Base-by-base conservation (phyloP, 495 filamentous ascomycete genomes). In the Cercophora scortea region DNA sequence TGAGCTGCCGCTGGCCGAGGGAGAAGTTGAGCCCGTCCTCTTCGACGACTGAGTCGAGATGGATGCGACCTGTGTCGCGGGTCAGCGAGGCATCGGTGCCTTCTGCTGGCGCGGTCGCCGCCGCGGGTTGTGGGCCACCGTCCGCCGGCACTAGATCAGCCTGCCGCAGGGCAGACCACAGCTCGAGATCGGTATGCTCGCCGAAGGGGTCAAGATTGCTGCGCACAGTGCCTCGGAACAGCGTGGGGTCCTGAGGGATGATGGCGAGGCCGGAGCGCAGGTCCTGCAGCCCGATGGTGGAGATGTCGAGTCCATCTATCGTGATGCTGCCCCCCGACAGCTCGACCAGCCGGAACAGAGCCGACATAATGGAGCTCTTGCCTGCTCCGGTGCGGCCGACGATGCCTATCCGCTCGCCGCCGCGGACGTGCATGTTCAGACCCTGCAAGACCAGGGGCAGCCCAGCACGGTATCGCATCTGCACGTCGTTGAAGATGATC, bases 11-110 rank as follows among this genome's bases (percentile, higher is more conserved):
- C 70, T 98, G 92, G 1, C 93, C 92, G n/a, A 96, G 82, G 1
- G 88, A 93, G 74, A 94, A 98, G 69, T 96, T 98, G 39, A 93
- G 72, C 0, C 92, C 92, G 71, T 95, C 92, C 60, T 96, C 91
- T 53, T 95, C 90, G n/a, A 96, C 89, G 8, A 79, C 56, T 10
- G 78, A 81, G 64, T 96, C 93, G 36, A 98, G 83, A 47, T 89
- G 86, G 50, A 97, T 86, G 40, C 85, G 82, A 41, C 47, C 51
- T 6, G 70, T 52, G 51, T 72, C 69, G 33, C 62, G 68, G 34
- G 66, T 55, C 5, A 54, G 46, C 6, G 61, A 60, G 35, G 56
- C 60, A 52, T 47, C 42, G 25, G 18, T 49, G 42, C 44, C 25
- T 49, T 42, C 40, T 19, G 53, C 5, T 1, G 50, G 3, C 15